Evolutionary conservation across 805 yeast genomes (phyloP), one percentile per base, ranked within the genome.

Genomic region (Yamadazyma scolyti): DNA sequence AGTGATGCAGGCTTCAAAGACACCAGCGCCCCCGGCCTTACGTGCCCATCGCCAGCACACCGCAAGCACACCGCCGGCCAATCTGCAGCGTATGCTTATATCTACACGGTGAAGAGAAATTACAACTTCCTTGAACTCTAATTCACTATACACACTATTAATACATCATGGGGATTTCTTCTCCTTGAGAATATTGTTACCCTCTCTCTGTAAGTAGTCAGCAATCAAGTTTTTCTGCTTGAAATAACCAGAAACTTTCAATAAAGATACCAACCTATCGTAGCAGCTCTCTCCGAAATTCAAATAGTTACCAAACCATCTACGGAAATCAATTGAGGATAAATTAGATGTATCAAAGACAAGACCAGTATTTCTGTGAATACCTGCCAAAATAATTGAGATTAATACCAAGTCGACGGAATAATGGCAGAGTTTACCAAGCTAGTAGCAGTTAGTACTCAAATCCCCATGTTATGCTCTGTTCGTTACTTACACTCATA

Each of bases 321-420:
- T 54, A 9, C 76, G 60, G 42, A 71, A 44, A 36, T 57, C 57
- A 38, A 54, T 47, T 39, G 79, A 69, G 12, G 76, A 75, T 32
- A 77, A 65, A 30, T 57, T 52, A 19, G 62, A 48, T 6, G 79
- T 65, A 51, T 75, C 67, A 55, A 78, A 53, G 38, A 72, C 73
- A 27, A 79, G 65, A 0, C 97, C 97, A 0, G 96, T 83, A 40
- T 84, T 79, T 40, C 87, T 73, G 52, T 86, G 82, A 31, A 89
- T 71, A 3, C 95, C 95, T 0, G 97, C 96, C 25, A 90, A 62
- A 9, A 89, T 66, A 53, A 93, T 76, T 2, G 96, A 84, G 6
- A 86, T 63, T 36, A 89, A 65, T 3, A 89, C 75, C 40, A 88
- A 69, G 51, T 89, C 97, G 34, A 87, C 48, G 0, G 90, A 74